These are phyloP conservation scores for Ophiocordyceps camponoti-saundersi DNA, from an alignment of 2,329 filamentous ascomycete species.

Conservation along the genomic window DNA sequence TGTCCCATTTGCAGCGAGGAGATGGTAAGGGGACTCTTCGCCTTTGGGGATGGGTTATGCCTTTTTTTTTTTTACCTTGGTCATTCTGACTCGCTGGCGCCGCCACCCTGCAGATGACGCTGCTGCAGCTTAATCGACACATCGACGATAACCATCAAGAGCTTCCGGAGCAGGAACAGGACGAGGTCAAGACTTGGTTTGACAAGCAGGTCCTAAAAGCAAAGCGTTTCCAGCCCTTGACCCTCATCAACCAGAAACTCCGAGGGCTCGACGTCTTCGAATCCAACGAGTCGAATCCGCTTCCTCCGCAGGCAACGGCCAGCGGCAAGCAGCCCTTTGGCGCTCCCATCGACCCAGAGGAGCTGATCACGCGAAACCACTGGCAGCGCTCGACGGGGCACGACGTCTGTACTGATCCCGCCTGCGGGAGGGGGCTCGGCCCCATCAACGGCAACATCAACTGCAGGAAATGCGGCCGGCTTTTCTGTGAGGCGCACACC, in stretches of 20 bases:
- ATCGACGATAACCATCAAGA: slow-evolving; percentile 85
- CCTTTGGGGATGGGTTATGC: background rate
- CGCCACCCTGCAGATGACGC: slow-evolving; percentile 46
- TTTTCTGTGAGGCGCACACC: slow-evolving; percentile 95
- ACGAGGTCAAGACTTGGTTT: slow-evolving; percentile 95
- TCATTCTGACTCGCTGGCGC: background rate
- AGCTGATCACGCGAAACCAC: slow-evolving; percentile 71
- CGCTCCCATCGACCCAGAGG: slow-evolving; percentile 56
- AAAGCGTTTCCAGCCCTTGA: slow-evolving; percentile 81
- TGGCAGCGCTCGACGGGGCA: slow-evolving; percentile 67
- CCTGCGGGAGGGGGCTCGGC: slow-evolving; percentile 66
- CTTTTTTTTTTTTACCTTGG: background rate
- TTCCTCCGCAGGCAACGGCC: slow-evolving; percentile 9
- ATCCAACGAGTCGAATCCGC: slow-evolving; percentile 53
- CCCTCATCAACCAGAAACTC: slow-evolving; percentile 82
- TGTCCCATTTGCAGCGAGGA: slow-evolving; percentile 98
- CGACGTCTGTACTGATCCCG: slow-evolving; percentile 74
- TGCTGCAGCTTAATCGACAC: slow-evolving; percentile 74
- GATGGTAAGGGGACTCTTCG: slow-evolving; percentile 45
- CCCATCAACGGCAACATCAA: slow-evolving; percentile 73
- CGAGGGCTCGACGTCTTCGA: slow-evolving; percentile 89
- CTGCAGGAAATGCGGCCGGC: slow-evolving; percentile 76
- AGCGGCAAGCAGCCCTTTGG: slow-evolving; percentile 24
- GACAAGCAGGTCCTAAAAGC: slow-evolving; percentile 87
- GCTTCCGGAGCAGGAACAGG: slow-evolving; percentile 71